Evolutionary conservation across 2,329 filamentous ascomycete genomes (phyloP), one percentile per base, ranked within the genome.

Genomic region (Epichloe amarillans): DNA sequence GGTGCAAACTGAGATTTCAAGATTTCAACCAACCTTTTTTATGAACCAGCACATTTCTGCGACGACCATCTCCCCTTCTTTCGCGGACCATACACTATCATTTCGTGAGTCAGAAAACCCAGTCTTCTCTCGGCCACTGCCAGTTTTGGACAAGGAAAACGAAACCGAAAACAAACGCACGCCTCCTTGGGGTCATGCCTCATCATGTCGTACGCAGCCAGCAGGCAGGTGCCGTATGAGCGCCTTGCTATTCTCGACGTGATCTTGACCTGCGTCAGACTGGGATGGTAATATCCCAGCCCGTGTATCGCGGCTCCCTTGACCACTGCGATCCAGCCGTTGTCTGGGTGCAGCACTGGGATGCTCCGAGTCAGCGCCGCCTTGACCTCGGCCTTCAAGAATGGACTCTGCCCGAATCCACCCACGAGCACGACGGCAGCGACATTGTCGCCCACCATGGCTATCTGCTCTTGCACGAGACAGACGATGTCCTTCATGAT

Each of bases 241-340:
- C 61, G 58, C 46, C 66, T 62, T 15, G 66, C 66, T 36, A 69
- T 60, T 43, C 66, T 62, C 39, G 66, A 68, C 19, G 62, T 59
- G 40, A 69, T 59, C 23, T 60, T 59, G 1, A 68, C 57, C 11
- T 61, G 58, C 2, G 58, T 58, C 53, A 62, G 43, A 6, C 52
- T 52, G 3, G 64, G 62, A 36, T 61, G 56, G 40, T 64, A 63
- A 17, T 60, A 62, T 15, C 61, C 58, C 11, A 69, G 59, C 3
- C 66, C 66, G 47, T 68, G 64, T 21, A 75, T 72, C 5, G 72
- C 71, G 14, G 75, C 75, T 6, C 75, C 75, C 36, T 71, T 70
- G 2, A 74, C 72, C 5, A 77, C 72, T 1, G 74, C 71, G 1
- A 67, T 66, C 74, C 74, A 77, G 3, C 72, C 68, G 52, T 71